phyloP scores from a whole-genome alignment of 1,284 basidiomycete species.

The Wolfiporia cocos region DNA sequence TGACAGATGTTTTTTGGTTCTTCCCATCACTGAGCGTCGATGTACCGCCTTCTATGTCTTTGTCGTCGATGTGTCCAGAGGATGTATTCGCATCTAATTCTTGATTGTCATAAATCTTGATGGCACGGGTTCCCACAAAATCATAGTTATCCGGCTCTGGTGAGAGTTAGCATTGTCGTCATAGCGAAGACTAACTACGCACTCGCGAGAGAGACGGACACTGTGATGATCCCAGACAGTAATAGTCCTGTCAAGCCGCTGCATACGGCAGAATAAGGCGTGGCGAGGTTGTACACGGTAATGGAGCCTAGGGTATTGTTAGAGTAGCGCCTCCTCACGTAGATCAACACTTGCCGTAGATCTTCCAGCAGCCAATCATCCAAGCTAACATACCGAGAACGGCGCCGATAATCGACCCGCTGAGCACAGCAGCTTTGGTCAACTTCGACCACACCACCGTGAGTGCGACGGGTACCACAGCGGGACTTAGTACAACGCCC shows the following conservation, averaged over 20 bases:
- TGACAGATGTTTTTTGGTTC: too few species aligned
- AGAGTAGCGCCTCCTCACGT: neutral
- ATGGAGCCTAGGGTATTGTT: conserved; percentile 27
- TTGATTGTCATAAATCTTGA: conserved; percentile 27
- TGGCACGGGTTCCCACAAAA: conserved; percentile 39
- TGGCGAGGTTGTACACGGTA: conserved; percentile 36
- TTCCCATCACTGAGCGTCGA: neutral
- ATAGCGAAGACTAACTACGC: conserved; percentile 11
- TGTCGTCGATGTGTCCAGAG: conserved; percentile 12
- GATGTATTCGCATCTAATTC: conserved; percentile 9
- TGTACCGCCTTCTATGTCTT: conserved; percentile 3
- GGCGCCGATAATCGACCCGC: conserved; percentile 37
- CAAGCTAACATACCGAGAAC: conserved; percentile 41
- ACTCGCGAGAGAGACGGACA: conserved; percentile 37
- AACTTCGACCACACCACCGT: conserved; percentile 45
- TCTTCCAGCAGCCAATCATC: conserved; percentile 47
- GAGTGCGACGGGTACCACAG: conserved; percentile 41
- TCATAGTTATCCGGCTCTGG: conserved; percentile 41
- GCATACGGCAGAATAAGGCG: conserved; percentile 43
- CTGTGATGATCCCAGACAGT: conserved; percentile 38
- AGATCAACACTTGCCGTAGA: conserved; percentile 29
- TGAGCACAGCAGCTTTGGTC: conserved; percentile 32
- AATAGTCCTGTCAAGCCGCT: conserved; percentile 38
- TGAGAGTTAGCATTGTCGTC: neutral
- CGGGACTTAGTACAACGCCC: conserved; percentile 41